A percentile compares a stretch with the other conserved stretches of the same genome.
phyloP scores from a whole-genome alignment of 306 rosid species.

The Luffa aegyptiaca region DNA sequence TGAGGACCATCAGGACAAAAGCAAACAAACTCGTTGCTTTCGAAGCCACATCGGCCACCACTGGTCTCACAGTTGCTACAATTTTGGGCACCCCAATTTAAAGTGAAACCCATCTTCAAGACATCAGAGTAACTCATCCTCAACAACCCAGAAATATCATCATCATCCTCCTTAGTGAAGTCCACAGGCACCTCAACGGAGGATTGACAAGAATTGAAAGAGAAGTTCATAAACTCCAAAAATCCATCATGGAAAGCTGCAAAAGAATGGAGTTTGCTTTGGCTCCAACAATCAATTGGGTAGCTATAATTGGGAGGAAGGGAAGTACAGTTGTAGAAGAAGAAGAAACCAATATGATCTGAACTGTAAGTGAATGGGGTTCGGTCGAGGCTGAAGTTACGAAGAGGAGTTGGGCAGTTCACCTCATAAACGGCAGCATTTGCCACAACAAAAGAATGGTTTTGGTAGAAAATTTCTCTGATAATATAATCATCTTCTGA shows the following conservation, averaged over 20 bases:
- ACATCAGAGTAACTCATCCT: slow-evolving; percentile 34
- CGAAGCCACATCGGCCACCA: slow-evolving; percentile 56
- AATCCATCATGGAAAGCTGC: slow-evolving; percentile 41
- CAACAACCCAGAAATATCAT: slow-evolving; percentile 16
- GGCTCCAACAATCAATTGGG: slow-evolving; percentile 32
- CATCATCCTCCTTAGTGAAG: slow-evolving; percentile 5
- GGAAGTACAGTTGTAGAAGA: slow-evolving; percentile 46
- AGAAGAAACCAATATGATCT: slow-evolving; percentile 29
- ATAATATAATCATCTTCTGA: slow-evolving; percentile 34
- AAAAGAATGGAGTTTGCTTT: slow-evolving; percentile 35
- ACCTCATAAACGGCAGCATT: slow-evolving; percentile 20
- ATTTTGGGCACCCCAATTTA: slow-evolving; percentile 45
- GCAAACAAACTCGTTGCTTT: slow-evolving; percentile 26
- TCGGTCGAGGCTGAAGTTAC: slow-evolving; percentile 34
- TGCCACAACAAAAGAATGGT: slow-evolving; percentile 28
- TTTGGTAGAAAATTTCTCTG: slow-evolving; percentile 37
- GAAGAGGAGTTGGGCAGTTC: slow-evolving; percentile 40
- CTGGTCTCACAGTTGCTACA: slow-evolving; percentile 43
- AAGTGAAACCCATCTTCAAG: slow-evolving; percentile 51
- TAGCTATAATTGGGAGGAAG: slow-evolving; percentile 25
- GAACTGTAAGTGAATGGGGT: slow-evolving; percentile 30
- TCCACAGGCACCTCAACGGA: slow-evolving; percentile 30
- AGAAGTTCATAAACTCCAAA: slow-evolving; percentile 22
- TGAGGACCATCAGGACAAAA: slow-evolving; percentile 44
- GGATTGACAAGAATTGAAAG: slow-evolving; percentile 31